Base-by-base conservation (phyloP, 2,329 filamentous ascomycete genomes). In the Microsporum audouinii region DNA sequence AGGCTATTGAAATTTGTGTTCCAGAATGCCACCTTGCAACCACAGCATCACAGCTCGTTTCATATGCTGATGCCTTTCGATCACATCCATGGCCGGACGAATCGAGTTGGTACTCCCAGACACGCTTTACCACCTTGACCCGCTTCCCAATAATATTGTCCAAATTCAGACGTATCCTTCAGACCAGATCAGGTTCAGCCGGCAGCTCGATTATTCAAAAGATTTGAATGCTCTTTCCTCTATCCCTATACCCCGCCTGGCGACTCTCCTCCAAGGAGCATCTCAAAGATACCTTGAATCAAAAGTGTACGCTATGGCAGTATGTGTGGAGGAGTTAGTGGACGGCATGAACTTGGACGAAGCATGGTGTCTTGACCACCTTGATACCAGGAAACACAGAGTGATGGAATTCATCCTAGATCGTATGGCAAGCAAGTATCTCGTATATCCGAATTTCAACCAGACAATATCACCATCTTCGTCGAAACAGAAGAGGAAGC, bases 281-380 rank as follows among this genome's bases (percentile, higher is more conserved):
- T 33, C 58, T 53, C 58, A 58, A 41, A 60, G 36, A 36, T 58
- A 60, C 41, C 45, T 62, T 60, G 58, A 60, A 45, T 58, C 51
- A 38, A 38, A 58, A 34, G 53, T 60, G 8, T 23, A 41, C 58
- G 36, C 53, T n/a, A 33, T 63, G 47, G 61, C 27, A 12, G 36
- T 47, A 23, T 59, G 56, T 61, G 59, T 61, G 31, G 61, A 63
- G 43, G 12, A 61, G 33, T 56, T 63, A 27, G 61, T 61, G 45
- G 61, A 61, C 27, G 61, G 61, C 55, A 63, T 63, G 61, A 56
- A 63, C 31, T 59, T 63, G 55, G 61, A 63, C 59, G 59, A 61
- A 57, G 33, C 59, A 17, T 59, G 55, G 49, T 63, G 62, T 51
- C 39, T 49, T 57, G 57, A 61, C 17, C 62, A 63, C 33, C 62